These are phyloP conservation scores for Trichomonas vaginalis DNA, from an alignment of 208 protist species.

Conservation along the genomic window DNA sequence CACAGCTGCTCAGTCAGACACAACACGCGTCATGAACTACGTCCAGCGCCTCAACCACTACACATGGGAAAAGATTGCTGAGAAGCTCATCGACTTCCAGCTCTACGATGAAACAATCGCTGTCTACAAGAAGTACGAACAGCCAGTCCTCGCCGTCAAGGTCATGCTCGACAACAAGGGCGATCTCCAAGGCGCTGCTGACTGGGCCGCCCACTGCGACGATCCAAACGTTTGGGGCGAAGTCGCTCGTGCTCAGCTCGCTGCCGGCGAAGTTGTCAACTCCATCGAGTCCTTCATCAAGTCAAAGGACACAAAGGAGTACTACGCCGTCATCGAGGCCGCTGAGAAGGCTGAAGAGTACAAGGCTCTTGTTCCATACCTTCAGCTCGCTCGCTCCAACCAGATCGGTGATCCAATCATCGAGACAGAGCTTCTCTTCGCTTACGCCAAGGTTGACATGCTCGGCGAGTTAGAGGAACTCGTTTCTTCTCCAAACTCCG, in stretches of 20 bases:
- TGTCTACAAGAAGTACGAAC: conserved; percentile 91
- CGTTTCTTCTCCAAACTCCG: conserved; percentile 79
- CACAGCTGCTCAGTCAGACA: conserved; percentile 86
- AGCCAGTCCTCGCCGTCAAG: conserved; percentile 76
- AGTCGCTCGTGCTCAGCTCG: conserved; percentile 79
- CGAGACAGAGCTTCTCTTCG: conserved; percentile 90
- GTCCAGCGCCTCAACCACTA: conserved; percentile 93
- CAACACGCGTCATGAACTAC: conserved; percentile 86
- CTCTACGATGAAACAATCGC: conserved; percentile 94
- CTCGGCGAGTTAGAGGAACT: conserved; percentile 96
- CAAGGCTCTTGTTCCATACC: conserved; percentile 84
- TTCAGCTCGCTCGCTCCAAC: conserved; percentile 79
- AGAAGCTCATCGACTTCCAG: conserved; percentile 55
- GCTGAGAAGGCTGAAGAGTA: conserved; percentile 69
- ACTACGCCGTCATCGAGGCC: conserved; percentile 65
- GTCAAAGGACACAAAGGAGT: conserved; percentile 75
- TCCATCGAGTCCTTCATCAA: conserved; percentile 77
- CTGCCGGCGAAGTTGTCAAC: conserved; percentile 43
- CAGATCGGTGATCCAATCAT: conserved; percentile 65
- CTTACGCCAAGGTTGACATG: conserved; percentile 70
- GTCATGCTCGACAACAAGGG: conserved; percentile 88
- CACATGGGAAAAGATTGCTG: conserved; percentile 86
- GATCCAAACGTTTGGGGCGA: conserved; percentile 64
- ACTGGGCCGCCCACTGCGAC: conserved; percentile 24
- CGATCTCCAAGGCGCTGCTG: conserved; percentile 64